Base-by-base conservation (phyloP, 176 grass and related monocot genomes). In the Raddia guianensis region DNA sequence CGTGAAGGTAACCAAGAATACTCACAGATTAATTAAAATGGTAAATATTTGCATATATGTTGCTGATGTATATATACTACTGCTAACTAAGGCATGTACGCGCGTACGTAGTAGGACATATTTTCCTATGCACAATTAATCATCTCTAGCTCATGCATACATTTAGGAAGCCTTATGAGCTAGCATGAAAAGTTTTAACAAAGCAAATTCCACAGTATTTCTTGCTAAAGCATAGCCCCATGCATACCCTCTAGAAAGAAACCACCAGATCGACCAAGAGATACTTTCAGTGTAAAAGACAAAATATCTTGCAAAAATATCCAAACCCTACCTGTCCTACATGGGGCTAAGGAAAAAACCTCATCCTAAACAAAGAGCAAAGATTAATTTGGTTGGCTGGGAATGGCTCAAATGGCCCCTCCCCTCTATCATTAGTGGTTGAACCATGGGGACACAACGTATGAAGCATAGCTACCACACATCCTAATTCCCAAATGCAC, bases 341-440 rank as follows among this genome's bases (percentile, higher is more conserved):
- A 49, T 46, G 2, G 52, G 53, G 15, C 66, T 40, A 59, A 61
- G 72, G 5, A 40, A 5, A 85, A 86, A 78, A 67, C 67, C 78
- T 89, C 73, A 90, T 90, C 78, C 78, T 62, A 74, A 86, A 66
- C 61, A 73, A 13, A 37, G 53, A 74, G 67, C 49, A 5, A 52
- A 35, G 58, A 69, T 81, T 72, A 77, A 58, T 76, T 85, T 82
- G 88, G 79, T 86, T 90, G 88, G 88, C 61, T 73, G 61, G 51
- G 77, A 68, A 74, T 72, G 60, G 67, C 73, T 82, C 88, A 68
- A 15, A 66, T 33, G 83, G 72, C 8, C 67, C 79, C 78, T 60
- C 66, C 48, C 27, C 79, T 78, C 67, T 89, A 82, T 90, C 83
- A 79, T 83, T 82, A 83, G 88, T 73, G 88, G 55, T 90, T 86